phyloP scores from a whole-genome alignment of 2,329 filamentous ascomycete genomes.

The Aspergillus sp. region DNA sequence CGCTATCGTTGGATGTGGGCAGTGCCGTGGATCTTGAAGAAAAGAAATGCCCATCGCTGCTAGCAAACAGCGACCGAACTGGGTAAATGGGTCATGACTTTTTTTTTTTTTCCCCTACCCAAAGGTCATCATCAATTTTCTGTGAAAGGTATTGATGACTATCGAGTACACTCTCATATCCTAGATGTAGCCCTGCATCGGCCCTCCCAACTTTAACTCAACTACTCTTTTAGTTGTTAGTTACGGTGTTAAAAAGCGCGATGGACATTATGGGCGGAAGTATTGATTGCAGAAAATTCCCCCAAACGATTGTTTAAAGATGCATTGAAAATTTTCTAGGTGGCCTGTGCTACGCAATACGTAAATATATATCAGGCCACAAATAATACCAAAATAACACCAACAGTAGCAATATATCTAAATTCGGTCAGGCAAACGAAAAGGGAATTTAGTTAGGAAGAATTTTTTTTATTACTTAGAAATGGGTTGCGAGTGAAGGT shows the following conservation, averaged over 20 bases:
- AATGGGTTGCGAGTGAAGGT: background rate
- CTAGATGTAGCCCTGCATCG: background rate
- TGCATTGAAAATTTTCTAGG: background rate
- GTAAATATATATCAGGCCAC: background rate
- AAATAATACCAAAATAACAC: background rate
- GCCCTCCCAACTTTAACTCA: background rate
- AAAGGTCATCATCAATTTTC: no score
- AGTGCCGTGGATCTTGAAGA: background rate
- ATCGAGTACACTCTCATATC: background rate
- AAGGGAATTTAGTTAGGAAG: background rate
- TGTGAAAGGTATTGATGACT: background rate
- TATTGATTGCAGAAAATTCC: background rate
- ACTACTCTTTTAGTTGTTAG: background rate
- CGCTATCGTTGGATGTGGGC: background rate
- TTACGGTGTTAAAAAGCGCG: background rate
- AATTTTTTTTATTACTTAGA: background rate
- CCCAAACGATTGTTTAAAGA: background rate
- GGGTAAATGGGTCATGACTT: background rate
- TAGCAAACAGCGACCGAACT: background rate
- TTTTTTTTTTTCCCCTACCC: background rate
- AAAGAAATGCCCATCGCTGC: background rate
- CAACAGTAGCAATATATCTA: background rate
- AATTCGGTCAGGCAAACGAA: background rate
- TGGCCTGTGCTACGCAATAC: background rate
- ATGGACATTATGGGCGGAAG: background rate